phyloP scores from a whole-genome alignment of 345 rosid species.

The Hibiscus trionum region DNA sequence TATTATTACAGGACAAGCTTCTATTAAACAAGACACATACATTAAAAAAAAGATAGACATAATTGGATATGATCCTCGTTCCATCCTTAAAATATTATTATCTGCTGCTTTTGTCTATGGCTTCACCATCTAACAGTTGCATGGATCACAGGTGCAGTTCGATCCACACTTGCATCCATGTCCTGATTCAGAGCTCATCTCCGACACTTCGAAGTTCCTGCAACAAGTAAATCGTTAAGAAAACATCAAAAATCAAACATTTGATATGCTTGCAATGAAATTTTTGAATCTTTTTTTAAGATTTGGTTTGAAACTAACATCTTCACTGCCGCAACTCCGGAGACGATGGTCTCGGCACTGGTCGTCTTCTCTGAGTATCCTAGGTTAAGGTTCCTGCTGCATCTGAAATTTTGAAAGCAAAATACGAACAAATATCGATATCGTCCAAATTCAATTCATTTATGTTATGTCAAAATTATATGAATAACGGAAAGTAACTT shows the following conservation, averaged over 20 bases:
- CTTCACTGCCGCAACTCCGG: slow-evolving; percentile 5
- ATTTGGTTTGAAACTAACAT: not conserved
- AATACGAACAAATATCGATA: not conserved
- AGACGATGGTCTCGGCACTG: not conserved
- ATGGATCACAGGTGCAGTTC: slow-evolving; percentile 53
- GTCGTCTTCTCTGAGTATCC: not conserved
- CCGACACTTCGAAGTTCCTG: slow-evolving; percentile 29
- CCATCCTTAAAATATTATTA: not conserved
- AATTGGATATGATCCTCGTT: no score
- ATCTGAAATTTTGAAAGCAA: not conserved
- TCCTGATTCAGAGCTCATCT: slow-evolving; percentile 36
- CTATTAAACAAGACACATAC: not conserved
- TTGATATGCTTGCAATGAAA: not conserved
- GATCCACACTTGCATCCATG: slow-evolving; percentile 65
- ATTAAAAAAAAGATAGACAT: not conserved
- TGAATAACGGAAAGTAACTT: not conserved
- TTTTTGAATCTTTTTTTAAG: not conserved
- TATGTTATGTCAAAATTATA: not conserved
- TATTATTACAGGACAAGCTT: not conserved
- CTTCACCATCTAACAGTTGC: slow-evolving; percentile 23
- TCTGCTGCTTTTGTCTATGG: slow-evolving; percentile 8
- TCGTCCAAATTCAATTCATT: not conserved
- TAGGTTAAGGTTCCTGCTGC: slow-evolving; percentile 1
- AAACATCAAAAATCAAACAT: not conserved
- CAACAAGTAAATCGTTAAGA: not conserved